Conservation (phyloP, 208 protist species). For the Trypanosoma rangeli region DNA sequence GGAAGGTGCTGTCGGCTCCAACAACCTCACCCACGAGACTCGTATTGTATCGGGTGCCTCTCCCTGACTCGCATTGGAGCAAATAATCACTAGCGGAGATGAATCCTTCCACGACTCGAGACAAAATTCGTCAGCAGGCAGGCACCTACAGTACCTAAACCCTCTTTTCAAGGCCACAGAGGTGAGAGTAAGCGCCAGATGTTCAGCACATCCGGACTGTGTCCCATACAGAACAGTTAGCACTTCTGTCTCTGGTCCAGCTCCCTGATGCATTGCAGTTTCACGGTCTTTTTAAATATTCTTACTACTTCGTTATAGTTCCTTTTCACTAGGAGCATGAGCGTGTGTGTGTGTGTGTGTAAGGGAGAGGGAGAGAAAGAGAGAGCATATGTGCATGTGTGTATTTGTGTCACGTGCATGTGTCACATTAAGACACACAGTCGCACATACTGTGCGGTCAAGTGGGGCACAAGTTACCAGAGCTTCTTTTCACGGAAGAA, state of each 20-base stretch:
- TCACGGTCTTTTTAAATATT: conserved; percentile 1
- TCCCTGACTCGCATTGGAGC: conserved; percentile 85
- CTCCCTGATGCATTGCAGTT: conserved; percentile 1
- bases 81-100: conserved; percentile 60
- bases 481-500: neutral
- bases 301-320: conserved; percentile 5
- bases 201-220: conserved; percentile 78
- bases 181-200: conserved; percentile 51
- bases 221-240: conserved; percentile 83
- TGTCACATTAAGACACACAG: neutral
- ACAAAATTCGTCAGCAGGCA: conserved; percentile 65
- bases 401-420: neutral
- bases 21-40: conserved; percentile 59
- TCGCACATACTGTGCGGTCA: too few relatives aligned
- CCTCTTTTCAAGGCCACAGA: conserved; percentile 60
- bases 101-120: conserved; percentile 41
- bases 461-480: too few relatives aligned
- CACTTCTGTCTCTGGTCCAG: conserved; percentile 5
- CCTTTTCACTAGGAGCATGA: neutral
- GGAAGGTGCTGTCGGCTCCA: conserved; percentile 34
- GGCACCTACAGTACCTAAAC: conserved; percentile 38
- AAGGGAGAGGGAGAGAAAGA: too few relatives aligned
- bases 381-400: too few relatives aligned
- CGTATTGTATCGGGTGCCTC: conserved; percentile 77
- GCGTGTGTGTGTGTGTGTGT: neutral